Conservation (phyloP, 345 rosid species). For the Noccaea bulbosa region DNA sequence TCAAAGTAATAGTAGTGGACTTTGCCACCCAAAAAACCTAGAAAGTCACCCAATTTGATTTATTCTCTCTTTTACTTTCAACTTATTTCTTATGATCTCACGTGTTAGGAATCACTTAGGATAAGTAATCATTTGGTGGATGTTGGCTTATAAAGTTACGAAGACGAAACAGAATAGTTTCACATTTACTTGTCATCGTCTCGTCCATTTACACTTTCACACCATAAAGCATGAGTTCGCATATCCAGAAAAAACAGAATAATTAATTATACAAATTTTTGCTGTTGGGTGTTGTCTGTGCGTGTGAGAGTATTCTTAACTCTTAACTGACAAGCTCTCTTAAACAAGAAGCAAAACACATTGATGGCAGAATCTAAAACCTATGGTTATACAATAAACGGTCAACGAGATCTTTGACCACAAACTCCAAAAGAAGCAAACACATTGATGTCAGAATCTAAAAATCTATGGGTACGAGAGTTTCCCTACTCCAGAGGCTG, state of each 20-base stretch:
- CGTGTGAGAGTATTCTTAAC: too few species aligned
- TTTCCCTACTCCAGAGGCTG: conserved; percentile 38
- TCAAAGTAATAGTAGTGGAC: conserved; percentile 12
- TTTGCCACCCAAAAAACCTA: neutral
- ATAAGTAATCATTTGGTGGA: conserved; percentile 19
- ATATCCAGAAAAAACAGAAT: too few species aligned
- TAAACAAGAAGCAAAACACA: neutral
- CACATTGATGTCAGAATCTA: conserved; percentile 14
- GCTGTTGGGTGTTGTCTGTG: too few species aligned
- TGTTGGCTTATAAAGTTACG: conserved; percentile 6
- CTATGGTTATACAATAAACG: neutral
- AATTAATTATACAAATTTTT: too few species aligned
- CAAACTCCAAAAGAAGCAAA: conserved; percentile 13
- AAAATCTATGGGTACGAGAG: conserved; percentile 26
- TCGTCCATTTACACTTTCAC: conserved; percentile 7
- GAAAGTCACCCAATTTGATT: neutral
- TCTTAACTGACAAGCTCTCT: neutral
- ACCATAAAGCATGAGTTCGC: conserved; percentile 6
- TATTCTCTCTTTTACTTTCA: neutral
- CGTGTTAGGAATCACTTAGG: too few species aligned
- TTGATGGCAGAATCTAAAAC: conserved; percentile 6
- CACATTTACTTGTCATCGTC: conserved; percentile 6
- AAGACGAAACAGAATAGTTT: conserved; percentile 13
- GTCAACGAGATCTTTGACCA: conserved; percentile 34
- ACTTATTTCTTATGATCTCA: conserved; percentile 3